Evolutionary conservation across 306 rosid species (phyloP), one percentile per base, ranked within the genome.

Genomic region (Astragalus membranaceus): DNA sequence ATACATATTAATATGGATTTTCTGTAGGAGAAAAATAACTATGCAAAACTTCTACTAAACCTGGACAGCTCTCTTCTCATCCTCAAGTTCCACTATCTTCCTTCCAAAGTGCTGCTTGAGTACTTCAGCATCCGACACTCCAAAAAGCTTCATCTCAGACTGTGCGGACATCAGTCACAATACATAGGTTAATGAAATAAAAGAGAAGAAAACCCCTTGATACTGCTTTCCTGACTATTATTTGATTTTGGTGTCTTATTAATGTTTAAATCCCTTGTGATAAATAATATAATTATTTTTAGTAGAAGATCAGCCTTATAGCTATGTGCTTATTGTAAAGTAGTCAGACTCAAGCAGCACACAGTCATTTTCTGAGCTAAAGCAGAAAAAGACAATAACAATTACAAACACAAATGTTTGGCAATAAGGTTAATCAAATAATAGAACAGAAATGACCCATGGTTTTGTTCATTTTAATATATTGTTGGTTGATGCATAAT

Each of bases 31-130:
- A 37, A 63, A 47, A 69, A 10, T 35, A 65, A 66, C 37, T 72
- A 53, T n/a, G 32, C 54, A 67, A 58, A 69, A 66, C 23, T 73
- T 65, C 41, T 70, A 68, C 67, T 48, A 72, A 57, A 92, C 98
- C 96, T 92, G 96, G 64, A 92, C 98, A 55, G 75, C 54, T 85
- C 85, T 85, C 79, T 92, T 92, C 86, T 92, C 98, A 70, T 92
- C 96, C 80, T 92, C 98, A 64, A 92, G 89, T 76, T 92, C 98
- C 84, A 81, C 60, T 59, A 92, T 85, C 81, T 92, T 92, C 91
- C 87, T 88, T 80, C 98, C 98, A 76, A 92, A 92, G 76, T 86
- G 96, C 55, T 92, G 98, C 84, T 92, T 92, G 74, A 92, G 96
- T 57, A 88, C 65, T 56, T 76, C 88, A 57, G 96, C 85, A 73